These are phyloP conservation scores for Russula virescens DNA, from an alignment of 768 basidiomycete species.

Conservation along the genomic window DNA sequence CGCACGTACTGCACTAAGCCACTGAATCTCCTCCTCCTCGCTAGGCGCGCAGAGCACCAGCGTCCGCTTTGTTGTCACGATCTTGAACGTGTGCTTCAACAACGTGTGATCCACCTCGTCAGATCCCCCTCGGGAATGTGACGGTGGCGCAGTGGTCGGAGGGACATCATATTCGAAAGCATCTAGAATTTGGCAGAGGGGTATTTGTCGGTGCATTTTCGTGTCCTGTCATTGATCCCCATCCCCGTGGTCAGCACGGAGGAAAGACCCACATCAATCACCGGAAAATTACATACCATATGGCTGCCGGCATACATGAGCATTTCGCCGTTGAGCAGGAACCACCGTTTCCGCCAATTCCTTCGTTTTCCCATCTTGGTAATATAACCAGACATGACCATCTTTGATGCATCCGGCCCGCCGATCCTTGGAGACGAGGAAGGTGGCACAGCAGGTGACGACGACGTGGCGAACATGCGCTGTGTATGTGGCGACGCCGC, in stretches of 20 bases:
- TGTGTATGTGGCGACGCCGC: conserved; percentile 37
- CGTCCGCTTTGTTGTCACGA: conserved; percentile 90
- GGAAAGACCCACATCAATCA: conserved; percentile 7
- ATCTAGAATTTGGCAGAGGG: conserved; percentile 81
- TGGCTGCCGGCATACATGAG: conserved; percentile 88
- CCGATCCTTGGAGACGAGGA: conserved; percentile 43
- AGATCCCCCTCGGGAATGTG: conserved; percentile 34
- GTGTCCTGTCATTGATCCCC: conserved; percentile 57
- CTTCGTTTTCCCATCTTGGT: conserved; percentile 96
- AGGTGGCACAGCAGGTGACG: conserved; percentile 28
- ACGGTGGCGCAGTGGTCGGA: conserved; percentile 36
- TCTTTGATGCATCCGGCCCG: conserved; percentile 61
- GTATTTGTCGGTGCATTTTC: conserved; percentile 81
- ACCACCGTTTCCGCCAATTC: conserved; percentile 97
- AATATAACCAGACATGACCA: conserved; percentile 83
- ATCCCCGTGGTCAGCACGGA: background rate
- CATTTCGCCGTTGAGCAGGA: conserved; percentile 84
- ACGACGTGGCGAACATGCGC: conserved; percentile 27
- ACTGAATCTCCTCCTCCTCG: conserved; percentile 98
- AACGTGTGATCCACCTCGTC: conserved; percentile 36
- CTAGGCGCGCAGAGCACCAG: conserved; percentile 86
- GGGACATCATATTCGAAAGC: conserved; percentile 83
- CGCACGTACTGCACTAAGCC: conserved; percentile 92
- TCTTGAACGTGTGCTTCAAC: conserved; percentile 76
- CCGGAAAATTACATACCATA: conserved; percentile 61